Evolutionary conservation across 2,329 filamentous ascomycete genomes (phyloP).

Genomic region (Claviceps citrina): DNA sequence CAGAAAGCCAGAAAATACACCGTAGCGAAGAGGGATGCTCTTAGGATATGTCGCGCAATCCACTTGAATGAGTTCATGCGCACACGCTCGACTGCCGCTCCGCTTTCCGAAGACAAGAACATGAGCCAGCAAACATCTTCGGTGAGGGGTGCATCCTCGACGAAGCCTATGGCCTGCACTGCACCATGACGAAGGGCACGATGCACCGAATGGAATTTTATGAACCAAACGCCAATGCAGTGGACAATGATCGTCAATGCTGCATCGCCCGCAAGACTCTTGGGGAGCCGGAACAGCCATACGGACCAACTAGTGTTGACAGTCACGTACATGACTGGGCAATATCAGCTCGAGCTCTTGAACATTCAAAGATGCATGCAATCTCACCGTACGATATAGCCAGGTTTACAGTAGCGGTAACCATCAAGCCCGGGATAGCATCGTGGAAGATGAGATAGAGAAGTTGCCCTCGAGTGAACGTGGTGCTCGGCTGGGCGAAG

Average conservation of each 20-base stretch:
- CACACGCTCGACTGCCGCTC: not conserved
- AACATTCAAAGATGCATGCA: not conserved
- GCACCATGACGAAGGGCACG: conserved; percentile 28
- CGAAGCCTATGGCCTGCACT: conserved; percentile 32
- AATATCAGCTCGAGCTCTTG: not conserved
- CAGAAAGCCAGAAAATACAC: conserved; percentile 28
- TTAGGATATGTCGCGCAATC: conserved; percentile 16
- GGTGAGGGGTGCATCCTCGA: conserved; percentile 19
- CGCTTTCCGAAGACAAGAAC: conserved; percentile 16
- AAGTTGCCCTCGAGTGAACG: not conserved
- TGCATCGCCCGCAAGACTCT: conserved; percentile 11
- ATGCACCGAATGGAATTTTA: conserved; percentile 32
- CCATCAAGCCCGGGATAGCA: not conserved
- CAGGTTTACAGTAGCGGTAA: conserved; percentile 1
- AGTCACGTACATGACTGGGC: conserved; percentile 1
- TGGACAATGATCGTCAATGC: conserved; percentile 37
- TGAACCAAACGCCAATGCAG: conserved; percentile 34
- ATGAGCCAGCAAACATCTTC: conserved; percentile 27
- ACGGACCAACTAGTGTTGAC: not conserved
- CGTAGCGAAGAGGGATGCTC: conserved; percentile 16
- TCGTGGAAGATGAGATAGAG: conserved; percentile 1
- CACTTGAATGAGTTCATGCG: not conserved
- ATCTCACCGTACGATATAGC: not conserved
- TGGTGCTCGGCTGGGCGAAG: not conserved
- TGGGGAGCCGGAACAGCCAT: not conserved